Evolutionary conservation across 1,284 basidiomycete species (phyloP).

Genomic region (Ganoderma boninense): DNA sequence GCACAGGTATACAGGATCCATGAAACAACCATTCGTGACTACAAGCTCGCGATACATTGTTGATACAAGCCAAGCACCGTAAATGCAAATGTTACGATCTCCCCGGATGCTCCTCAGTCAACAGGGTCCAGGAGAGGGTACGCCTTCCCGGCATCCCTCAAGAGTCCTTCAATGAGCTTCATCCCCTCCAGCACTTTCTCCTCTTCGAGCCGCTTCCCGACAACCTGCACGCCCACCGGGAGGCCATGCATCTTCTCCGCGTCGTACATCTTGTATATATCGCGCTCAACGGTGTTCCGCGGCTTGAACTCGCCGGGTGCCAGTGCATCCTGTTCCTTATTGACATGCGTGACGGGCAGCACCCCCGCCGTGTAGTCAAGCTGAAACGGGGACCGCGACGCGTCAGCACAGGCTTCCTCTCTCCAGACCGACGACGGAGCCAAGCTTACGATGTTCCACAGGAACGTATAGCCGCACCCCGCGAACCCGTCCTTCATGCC

Average conservation of each 20-base stretch:
- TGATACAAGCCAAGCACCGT: neutral
- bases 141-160: conserved; percentile 35
- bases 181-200: conserved; percentile 64
- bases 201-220: conserved; percentile 66
- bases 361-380: conserved; percentile 79
- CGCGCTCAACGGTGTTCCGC: conserved; percentile 38
- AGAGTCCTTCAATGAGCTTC: conserved; percentile 47
- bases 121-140: conserved; percentile 35
- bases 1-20: neutral
- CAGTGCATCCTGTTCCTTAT: conserved; percentile 61
- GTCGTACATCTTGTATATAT: conserved; percentile 59
- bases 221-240: conserved; percentile 72
- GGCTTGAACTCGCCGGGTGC: conserved; percentile 43
- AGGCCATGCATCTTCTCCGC: conserved; percentile 70
- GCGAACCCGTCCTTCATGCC: conserved; percentile 41
- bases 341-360: conserved; percentile 76
- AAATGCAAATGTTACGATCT: neutral
- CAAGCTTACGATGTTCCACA: conserved; percentile 66
- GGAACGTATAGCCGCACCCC: conserved; percentile 49
- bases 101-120: conserved; percentile 18
- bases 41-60: neutral
- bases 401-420: neutral
- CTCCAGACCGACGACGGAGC: neutral
- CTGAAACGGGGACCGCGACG: conserved; percentile 42
- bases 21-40: neutral